A percentile compares a stretch with the other conserved stretches of the same genome.
Evolutionary conservation across 1,284 basidiomycete species (phyloP).

Genomic region (Wolfiporia cocos): DNA sequence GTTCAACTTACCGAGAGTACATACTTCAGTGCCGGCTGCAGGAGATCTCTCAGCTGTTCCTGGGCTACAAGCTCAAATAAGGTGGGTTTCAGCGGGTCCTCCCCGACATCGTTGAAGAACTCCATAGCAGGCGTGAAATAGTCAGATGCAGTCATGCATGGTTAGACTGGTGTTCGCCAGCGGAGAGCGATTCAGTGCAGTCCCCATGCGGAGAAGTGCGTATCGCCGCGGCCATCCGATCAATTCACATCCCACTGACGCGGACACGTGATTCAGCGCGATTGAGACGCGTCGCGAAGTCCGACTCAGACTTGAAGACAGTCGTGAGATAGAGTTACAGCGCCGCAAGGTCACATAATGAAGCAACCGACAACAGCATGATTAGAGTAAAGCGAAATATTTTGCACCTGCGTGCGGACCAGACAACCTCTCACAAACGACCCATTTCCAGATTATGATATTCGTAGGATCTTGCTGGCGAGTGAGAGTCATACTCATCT

Average conservation of each 20-base stretch:
- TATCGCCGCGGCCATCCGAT: no score
- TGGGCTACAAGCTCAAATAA: constrained; percentile 95
- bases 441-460: constrained; percentile 1
- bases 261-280: no score
- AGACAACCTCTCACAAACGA: constrained; percentile 1
- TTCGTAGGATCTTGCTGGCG: not conserved
- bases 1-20: constrained; percentile 70
- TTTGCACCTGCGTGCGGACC: constrained; percentile 3
- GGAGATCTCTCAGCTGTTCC: constrained; percentile 87
- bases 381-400: constrained; percentile 1
- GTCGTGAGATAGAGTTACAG: no score
- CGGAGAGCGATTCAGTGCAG: no score
- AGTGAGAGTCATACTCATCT: not conserved
- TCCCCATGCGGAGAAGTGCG: no score
- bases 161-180: not conserved
- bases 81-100: constrained; percentile 77
- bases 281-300: no score
- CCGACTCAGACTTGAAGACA: no score
- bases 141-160: not conserved
- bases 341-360: no score
- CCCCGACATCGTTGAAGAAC: constrained; percentile 71
- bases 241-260: no score
- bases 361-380: not conserved
- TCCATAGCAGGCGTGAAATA: no score
- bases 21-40: constrained; percentile 96